A percentile compares a stretch with the other conserved stretches of the same genome.
These are phyloP conservation scores for Penicillium verrucosum DNA, from an alignment of 2,329 filamentous ascomycete species.

Conservation along the genomic window DNA sequence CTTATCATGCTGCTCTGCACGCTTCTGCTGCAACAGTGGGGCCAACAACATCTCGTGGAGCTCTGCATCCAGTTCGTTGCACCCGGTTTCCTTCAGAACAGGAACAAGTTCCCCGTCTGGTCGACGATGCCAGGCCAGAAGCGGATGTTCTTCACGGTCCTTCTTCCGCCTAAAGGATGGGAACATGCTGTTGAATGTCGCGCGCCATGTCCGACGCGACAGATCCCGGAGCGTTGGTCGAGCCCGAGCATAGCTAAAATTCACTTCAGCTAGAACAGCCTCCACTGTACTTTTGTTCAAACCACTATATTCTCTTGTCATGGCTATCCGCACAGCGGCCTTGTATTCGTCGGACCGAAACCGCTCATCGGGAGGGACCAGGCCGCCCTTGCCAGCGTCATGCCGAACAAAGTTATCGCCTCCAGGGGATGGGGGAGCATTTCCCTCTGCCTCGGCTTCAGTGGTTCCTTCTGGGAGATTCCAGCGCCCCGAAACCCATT, in stretches of 20 bases:
- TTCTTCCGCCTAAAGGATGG: constrained; percentile 43
- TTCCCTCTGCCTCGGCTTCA: constrained; percentile 4
- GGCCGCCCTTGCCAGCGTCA: constrained; percentile 13
- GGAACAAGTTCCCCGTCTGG: constrained; percentile 33
- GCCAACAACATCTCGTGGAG: constrained; percentile 37
- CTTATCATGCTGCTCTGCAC: constrained; percentile 35
- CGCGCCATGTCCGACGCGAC: constrained; percentile 45
- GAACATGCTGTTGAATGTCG: constrained; percentile 42
- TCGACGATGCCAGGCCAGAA: constrained; percentile 39
- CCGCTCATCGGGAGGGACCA: constrained; percentile 41
- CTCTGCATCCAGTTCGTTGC: constrained; percentile 44
- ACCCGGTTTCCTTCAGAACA: constrained; percentile 42
- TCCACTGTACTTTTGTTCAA: constrained; percentile 46
- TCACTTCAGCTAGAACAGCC: constrained; percentile 48
- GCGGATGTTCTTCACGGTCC: constrained; percentile 39
- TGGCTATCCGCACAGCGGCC: constrained; percentile 35
- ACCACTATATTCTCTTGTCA: constrained; percentile 44
- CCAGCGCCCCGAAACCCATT: constrained; percentile 49
- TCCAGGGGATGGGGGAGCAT: not conserved
- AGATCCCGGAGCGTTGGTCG: constrained; percentile 44
- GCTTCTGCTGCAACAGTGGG: constrained; percentile 36
- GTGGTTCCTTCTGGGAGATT: constrained; percentile 34
- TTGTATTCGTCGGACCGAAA: constrained; percentile 47
- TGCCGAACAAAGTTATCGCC: not conserved
- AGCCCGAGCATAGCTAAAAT: constrained; percentile 45